Conservation (phyloP, 2,329 filamentous ascomycete genomes). For the Hypomyces perniciosus region DNA sequence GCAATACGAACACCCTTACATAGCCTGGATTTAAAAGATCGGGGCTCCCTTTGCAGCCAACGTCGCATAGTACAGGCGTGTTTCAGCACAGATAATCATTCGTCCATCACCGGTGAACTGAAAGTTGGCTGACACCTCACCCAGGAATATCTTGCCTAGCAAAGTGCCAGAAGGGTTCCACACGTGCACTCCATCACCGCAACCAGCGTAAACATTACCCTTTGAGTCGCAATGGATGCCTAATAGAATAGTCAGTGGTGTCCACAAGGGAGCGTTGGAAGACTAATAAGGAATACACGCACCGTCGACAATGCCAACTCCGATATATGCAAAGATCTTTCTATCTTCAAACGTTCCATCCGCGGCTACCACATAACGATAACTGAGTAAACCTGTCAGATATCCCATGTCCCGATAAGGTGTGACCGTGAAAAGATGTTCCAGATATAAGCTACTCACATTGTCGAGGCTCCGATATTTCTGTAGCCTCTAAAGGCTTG, state of each 20-base stretch:
- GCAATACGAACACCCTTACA: no score
- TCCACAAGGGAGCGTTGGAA: constrained; percentile 25
- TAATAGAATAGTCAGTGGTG: constrained; percentile 45
- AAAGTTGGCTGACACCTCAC: constrained; percentile 41
- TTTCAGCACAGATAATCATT: constrained; percentile 31
- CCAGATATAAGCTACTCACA: neutral
- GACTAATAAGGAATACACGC: constrained; percentile 23
- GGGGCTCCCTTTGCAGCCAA: constrained; percentile 6
- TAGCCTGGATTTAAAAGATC: constrained; percentile 1
- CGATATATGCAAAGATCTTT: constrained; percentile 8
- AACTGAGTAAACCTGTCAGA: neutral
- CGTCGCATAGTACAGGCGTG: constrained; percentile 7
- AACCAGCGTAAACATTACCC: constrained; percentile 45
- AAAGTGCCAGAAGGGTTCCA: constrained; percentile 41
- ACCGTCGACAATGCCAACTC: constrained; percentile 8
- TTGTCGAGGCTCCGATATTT: constrained; percentile 5
- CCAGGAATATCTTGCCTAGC: constrained; percentile 38
- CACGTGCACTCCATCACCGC: constrained; percentile 43
- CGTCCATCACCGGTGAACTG: constrained; percentile 39
- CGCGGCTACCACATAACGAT: constrained; percentile 6
- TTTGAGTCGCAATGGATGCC: constrained; percentile 41
- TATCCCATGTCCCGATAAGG: neutral
- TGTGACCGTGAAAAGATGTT: no score
- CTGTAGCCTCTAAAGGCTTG: constrained; percentile 19
- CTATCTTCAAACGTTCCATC: constrained; percentile 26